Base-by-base conservation (phyloP, 164 flowering plant genomes). In the Taxillus chinensis region DNA sequence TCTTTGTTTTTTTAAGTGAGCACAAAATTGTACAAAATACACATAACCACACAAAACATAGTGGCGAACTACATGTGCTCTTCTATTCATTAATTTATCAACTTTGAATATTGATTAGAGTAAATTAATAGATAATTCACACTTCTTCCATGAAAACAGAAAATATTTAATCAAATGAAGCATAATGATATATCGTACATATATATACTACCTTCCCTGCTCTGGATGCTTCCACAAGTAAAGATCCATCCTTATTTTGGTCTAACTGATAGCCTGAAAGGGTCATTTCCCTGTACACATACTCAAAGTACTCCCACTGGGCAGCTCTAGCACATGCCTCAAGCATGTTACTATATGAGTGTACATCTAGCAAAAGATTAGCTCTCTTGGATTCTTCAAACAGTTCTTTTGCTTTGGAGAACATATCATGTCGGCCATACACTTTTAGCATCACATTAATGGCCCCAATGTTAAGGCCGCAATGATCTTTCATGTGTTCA, bases 281-380 rank as follows among this genome's bases (percentile, higher is more conserved):
- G 64, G 67, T 57, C 99, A 95, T 91, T 67, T 86, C 89, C 79
- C 82, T 85, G 81, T 90, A 95, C 15, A 87, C 87, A 75, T 76
- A 74, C 71, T 91, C 99, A 70, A 95, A 91, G 67, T 89, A 91
- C 62, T 95, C 97, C 99, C 99, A 95, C 61, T 91, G 96, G 16
- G 61, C 84, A 45, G 99, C 85, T 45, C 70, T 70, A 63, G 87
- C 86, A 68, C 96, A 86, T 61, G 89, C 89, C 79, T 82, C 86
- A 14, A 95, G 95, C 84, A 91, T 86, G 55, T 75, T 61, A 62
- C 67, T 71, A 63, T 79, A 95, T 27, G 99, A 85, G 65, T 77
- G 83, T 27, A 17, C 64, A 75, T 89, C 99, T 16, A 85, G 86
- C 5, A 64, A 17, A 57, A 79, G 75, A 45, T 48, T 55, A 6